Percentiles rank a stretch among this genome's conserved stretches.
Evolutionary conservation across 2,329 filamentous ascomycete species (phyloP).

Genomic region (Magnaporthiopsis poae): DNA sequence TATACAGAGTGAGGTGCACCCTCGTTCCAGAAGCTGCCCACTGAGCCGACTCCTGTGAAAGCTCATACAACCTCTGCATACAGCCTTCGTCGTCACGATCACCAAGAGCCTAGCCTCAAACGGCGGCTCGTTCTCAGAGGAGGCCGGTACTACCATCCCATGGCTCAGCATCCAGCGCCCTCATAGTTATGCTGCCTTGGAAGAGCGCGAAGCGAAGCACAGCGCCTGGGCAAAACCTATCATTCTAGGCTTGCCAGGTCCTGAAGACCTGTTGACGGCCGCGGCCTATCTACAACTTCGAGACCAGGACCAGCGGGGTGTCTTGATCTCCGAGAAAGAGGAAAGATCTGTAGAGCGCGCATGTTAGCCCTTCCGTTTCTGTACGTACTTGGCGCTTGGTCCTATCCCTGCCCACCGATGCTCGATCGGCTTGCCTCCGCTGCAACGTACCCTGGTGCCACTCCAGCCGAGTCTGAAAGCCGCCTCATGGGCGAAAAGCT

Average conservation of each 20-base stretch:
- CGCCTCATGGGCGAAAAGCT: constrained; percentile 90
- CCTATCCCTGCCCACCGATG: not conserved
- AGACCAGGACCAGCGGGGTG: constrained; percentile 71
- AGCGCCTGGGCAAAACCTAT: constrained; percentile 10
- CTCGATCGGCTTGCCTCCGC: not conserved
- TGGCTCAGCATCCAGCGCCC: not conserved
- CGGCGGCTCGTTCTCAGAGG: not conserved
- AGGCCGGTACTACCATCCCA: not conserved
- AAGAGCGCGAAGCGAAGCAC: not conserved
- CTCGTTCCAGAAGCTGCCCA: not conserved
- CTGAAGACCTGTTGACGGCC: constrained; percentile 46
- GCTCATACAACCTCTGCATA: not conserved
- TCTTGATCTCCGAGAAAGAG: constrained; percentile 47
- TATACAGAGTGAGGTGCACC: not conserved
- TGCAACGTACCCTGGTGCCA: constrained; percentile 68
- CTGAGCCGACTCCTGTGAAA: not conserved
- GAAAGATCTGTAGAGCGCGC: constrained; percentile 39
- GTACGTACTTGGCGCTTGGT: not conserved
- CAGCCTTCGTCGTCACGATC: not conserved
- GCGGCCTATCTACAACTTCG: constrained; percentile 61
- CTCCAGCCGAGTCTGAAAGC: constrained; percentile 90
- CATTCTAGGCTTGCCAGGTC: constrained; percentile 62
- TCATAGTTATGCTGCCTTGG: not conserved
- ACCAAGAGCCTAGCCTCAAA: not conserved
- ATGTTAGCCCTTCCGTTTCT: not conserved